These are phyloP conservation scores for Pichia sp. DNA, from an alignment of 1,139 yeast genomes.

Conservation along the genomic window DNA sequence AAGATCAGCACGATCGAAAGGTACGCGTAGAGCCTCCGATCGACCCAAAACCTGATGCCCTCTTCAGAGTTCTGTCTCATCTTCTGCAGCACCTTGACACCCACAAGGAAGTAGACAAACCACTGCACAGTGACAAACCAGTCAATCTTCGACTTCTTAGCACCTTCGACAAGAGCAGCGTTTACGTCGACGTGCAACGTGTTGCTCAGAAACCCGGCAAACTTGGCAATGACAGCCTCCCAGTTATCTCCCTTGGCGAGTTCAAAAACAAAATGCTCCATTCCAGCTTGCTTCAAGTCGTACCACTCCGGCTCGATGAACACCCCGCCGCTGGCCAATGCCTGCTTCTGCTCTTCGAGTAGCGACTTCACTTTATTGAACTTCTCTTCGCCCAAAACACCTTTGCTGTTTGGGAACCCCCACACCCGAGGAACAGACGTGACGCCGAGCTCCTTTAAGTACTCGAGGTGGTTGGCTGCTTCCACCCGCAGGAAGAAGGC, in stretches of 20 bases:
- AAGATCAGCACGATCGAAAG: conserved; percentile 42
- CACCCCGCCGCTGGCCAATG: conserved; percentile 24
- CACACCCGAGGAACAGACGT: conserved; percentile 59
- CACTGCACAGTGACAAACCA: conserved; percentile 12
- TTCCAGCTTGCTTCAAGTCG: conserved; percentile 19
- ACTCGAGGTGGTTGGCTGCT: conserved; percentile 39
- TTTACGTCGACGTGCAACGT: conserved; percentile 11
- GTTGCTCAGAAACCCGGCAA: conserved; percentile 11
- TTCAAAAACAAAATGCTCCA: conserved; percentile 19
- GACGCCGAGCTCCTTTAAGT: conserved; percentile 41
- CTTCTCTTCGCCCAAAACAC: conserved; percentile 20
- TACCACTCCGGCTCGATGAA: conserved; percentile 12
- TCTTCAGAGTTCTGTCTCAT: conserved; percentile 1
- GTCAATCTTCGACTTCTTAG: conserved; percentile 2
- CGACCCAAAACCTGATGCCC: conserved; percentile 9
- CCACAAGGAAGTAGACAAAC: conserved; percentile 11
- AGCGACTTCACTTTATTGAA: conserved; percentile 22
- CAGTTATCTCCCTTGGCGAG: conserved; percentile 17
- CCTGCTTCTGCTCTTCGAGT: conserved; percentile 29
- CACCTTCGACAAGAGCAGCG: conserved; percentile 1
- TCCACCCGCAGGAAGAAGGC: conserved; percentile 52
- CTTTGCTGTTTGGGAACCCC: conserved; percentile 45
- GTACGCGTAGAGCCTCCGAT: conserved; percentile 29
- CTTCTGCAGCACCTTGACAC: conserved; percentile 11
- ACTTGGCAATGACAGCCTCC: conserved; percentile 14